Conservation (phyloP, 176 grass and related monocot genomes). For the Tillandsia fasciculata region DNA sequence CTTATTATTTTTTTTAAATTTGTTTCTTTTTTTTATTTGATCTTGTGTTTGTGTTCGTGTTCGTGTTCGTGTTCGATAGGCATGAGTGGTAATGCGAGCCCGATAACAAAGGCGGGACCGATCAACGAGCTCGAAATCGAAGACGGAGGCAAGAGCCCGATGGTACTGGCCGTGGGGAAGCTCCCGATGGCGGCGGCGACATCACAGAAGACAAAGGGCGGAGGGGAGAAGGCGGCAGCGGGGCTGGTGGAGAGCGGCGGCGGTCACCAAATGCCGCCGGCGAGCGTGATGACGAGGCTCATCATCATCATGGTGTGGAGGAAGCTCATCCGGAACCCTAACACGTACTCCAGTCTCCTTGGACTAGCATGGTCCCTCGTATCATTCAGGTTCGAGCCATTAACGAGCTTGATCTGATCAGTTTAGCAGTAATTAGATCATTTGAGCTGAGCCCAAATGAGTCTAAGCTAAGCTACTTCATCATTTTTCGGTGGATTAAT, state of each 20-base stretch:
- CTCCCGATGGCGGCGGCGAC: constrained; percentile 24
- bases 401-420: too few species aligned
- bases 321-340: constrained; percentile 98
- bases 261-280: constrained; percentile 82
- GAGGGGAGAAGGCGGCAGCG: constrained; percentile 12
- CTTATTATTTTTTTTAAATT: too few species aligned
- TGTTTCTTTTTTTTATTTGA: too few species aligned
- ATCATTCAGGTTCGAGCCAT: constrained; percentile 55
- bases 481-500: too few species aligned
- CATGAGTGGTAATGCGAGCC: constrained; percentile 50
- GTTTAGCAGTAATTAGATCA: too few species aligned
- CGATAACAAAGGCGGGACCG: constrained; percentile 34
- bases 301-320: constrained; percentile 99
- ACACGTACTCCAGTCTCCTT: constrained; percentile 96
- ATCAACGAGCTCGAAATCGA: constrained; percentile 54
- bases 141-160: constrained; percentile 56
- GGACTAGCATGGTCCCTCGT: constrained; percentile 88
- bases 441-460: too few species aligned
- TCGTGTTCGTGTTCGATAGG: constrained; percentile 3
- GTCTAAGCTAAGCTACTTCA: too few species aligned
- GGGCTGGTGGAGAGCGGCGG: constrained; percentile 50
- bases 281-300: constrained; percentile 95
- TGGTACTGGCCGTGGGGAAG: background rate
- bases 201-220: constrained; percentile 58
- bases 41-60: too few species aligned